A percentile compares a stretch with the other conserved stretches of the same genome.
Conservation (phyloP, 148 eudicot species). For the Chenopodium quinoa region DNA sequence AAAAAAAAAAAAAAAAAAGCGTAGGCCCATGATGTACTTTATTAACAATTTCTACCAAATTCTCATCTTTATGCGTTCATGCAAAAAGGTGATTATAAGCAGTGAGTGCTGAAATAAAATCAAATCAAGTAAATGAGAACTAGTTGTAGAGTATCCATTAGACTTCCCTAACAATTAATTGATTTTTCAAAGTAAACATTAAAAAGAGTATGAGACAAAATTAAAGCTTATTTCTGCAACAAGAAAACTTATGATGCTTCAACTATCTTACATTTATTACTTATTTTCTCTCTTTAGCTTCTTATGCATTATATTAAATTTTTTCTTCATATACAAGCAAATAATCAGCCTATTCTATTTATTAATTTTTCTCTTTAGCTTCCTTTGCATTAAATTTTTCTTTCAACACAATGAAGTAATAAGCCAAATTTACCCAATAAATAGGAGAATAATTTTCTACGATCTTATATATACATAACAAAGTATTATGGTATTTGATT, state of each 20-base stretch:
- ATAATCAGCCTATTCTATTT: neutral
- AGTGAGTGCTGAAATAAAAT: too few species aligned
- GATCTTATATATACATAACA: neutral
- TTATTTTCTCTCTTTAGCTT: neutral
- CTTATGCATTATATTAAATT: neutral
- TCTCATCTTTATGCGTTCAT: too few species aligned
- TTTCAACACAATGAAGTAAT: too few species aligned
- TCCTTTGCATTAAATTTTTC: too few species aligned
- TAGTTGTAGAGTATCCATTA: neutral
- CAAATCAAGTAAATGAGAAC: too few species aligned
- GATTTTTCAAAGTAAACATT: neutral
- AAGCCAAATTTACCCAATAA: neutral
- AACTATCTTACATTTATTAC: neutral
- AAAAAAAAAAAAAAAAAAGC: too few species aligned
- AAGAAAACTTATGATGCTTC: constrained; percentile 11
- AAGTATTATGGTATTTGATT: neutral
- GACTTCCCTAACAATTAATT: neutral
- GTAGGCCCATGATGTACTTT: too few species aligned
- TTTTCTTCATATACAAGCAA: neutral
- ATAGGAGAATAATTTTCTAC: neutral
- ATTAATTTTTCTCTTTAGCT: too few species aligned
- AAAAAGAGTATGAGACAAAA: neutral
- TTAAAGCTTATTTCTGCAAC: neutral
- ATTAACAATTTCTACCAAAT: too few species aligned
- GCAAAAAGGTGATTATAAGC: too few species aligned